Evolutionary conservation across 2,329 filamentous ascomycete genomes (phyloP).

Genomic region (Xylariaceae sp.): DNA sequence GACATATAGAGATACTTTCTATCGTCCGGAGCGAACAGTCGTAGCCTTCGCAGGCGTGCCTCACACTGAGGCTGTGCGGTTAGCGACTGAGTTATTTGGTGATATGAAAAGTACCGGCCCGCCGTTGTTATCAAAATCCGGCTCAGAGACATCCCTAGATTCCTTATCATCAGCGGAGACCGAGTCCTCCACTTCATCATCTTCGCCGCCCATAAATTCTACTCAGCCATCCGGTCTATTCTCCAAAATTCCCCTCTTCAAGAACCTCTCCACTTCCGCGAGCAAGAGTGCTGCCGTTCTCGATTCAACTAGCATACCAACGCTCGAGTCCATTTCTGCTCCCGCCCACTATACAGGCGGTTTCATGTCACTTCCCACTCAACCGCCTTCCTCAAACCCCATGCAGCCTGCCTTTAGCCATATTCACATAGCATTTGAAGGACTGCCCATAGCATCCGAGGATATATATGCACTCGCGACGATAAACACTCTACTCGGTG

Average conservation of each 20-base stretch:
- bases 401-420: slow-evolving; percentile 83
- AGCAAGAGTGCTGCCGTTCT: slow-evolving; percentile 65
- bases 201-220: slow-evolving; percentile 42
- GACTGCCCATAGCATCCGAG: slow-evolving; percentile 84
- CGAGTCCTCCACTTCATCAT: slow-evolving; percentile 43
- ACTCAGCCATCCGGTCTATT: slow-evolving; percentile 67
- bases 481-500: slow-evolving; percentile 92
- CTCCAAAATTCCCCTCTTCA: slow-evolving; percentile 87
- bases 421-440: slow-evolving; percentile 95
- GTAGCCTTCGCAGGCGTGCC: slow-evolving; percentile 93
- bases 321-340: slow-evolving; percentile 61
- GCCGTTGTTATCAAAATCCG: slow-evolving; percentile 59
- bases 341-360: slow-evolving; percentile 91
- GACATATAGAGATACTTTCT: slow-evolving; percentile 83
- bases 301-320: slow-evolving; percentile 51
- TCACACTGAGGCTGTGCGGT: slow-evolving; percentile 77
- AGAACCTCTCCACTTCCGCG: slow-evolving; percentile 82
- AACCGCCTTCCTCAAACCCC: slow-evolving; percentile 79
- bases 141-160: slow-evolving; percentile 63
- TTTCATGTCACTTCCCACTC: slow-evolving; percentile 82
- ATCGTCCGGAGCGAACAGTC: slow-evolving; percentile 88
- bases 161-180: slow-evolving; percentile 46
- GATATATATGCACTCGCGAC: slow-evolving; percentile 98
- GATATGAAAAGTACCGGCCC: slow-evolving; percentile 73
- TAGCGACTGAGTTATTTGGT: slow-evolving; percentile 88